A percentile compares a stretch with the other conserved stretches of the same genome.
phyloP scores from a whole-genome alignment of 208 protist genomes.

The Entamoeba dispar region DNA sequence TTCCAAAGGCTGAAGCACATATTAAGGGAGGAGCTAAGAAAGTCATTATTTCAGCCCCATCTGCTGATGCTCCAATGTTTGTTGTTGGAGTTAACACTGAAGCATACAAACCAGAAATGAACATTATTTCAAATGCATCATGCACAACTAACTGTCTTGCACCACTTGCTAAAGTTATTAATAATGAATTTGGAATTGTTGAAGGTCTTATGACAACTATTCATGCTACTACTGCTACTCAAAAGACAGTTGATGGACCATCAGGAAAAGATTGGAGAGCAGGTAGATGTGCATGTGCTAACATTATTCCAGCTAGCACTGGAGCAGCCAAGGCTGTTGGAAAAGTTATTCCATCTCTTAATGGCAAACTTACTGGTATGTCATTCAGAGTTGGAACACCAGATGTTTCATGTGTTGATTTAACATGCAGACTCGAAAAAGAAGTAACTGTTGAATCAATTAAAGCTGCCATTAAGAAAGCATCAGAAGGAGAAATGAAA shows the following conservation, averaged over 20 bases:
- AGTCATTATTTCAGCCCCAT: constrained; percentile 93
- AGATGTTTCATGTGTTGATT: constrained; percentile 92
- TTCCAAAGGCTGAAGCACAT: constrained; percentile 62
- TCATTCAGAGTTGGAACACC: constrained; percentile 87
- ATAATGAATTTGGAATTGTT: constrained; percentile 78
- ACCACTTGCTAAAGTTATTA: constrained; percentile 77
- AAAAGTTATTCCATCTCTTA: constrained; percentile 61
- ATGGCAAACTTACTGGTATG: constrained; percentile 74
- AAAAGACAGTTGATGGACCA: constrained; percentile 86
- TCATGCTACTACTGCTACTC: constrained; percentile 89
- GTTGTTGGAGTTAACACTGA: constrained; percentile 93
- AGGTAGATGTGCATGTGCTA: constrained; percentile 65
- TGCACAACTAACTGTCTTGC: constrained; percentile 99
- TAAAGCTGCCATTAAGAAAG: constrained; percentile 64
- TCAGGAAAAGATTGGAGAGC: constrained; percentile 87
- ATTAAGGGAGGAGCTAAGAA: constrained; percentile 76
- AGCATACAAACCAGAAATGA: constrained; percentile 44
- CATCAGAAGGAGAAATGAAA: constrained; percentile 61
- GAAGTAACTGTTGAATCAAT: constrained; percentile 76
- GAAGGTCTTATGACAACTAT: constrained; percentile 91
- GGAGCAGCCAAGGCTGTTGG: constrained; percentile 92
- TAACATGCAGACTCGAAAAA: constrained; percentile 69
- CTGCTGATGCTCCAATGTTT: constrained; percentile 72
- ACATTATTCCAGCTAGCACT: constrained; percentile 96
- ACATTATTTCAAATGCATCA: constrained; percentile 85